Conservation (phyloP, 352 stramenopile species). For the Phytophthora brassicae region DNA sequence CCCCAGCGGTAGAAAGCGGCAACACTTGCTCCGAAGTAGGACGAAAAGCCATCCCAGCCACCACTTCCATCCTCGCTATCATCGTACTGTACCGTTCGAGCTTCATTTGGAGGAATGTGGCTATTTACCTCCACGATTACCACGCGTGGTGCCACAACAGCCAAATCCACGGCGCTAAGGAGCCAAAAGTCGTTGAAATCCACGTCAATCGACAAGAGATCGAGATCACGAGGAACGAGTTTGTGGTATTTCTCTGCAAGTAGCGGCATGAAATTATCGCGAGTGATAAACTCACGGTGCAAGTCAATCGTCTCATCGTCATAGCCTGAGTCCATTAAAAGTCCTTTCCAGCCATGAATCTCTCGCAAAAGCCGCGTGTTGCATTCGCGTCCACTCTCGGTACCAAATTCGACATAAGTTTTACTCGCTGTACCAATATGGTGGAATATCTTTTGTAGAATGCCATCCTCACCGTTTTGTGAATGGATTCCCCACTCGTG, state of each 20-base stretch:
- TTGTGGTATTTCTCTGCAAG: slow-evolving; percentile 39
- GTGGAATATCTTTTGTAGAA: slow-evolving; percentile 61
- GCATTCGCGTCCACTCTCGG: slow-evolving; percentile 53
- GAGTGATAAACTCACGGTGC: slow-evolving; percentile 58
- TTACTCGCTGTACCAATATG: slow-evolving; percentile 39
- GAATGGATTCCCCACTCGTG: slow-evolving; percentile 69
- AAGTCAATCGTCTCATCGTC: slow-evolving; percentile 51
- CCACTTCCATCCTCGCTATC: slow-evolving; percentile 26
- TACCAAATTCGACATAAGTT: slow-evolving; percentile 72
- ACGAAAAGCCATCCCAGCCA: slow-evolving; percentile 48
- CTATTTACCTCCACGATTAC: slow-evolving; percentile 68
- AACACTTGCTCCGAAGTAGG: slow-evolving; percentile 68
- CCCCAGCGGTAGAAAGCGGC: slow-evolving; percentile 52
- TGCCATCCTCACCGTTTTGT: slow-evolving; percentile 74
- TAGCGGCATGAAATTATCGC: slow-evolving; percentile 62
- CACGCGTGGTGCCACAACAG: slow-evolving; percentile 48
- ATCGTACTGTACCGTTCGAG: slow-evolving; percentile 50
- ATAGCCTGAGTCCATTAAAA: slow-evolving; percentile 62
- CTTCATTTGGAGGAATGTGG: slow-evolving; percentile 49
- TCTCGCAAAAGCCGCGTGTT: slow-evolving; percentile 65
- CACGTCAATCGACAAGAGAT: slow-evolving; percentile 71
- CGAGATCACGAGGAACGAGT: slow-evolving; percentile 45
- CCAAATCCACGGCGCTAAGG: slow-evolving; percentile 49
- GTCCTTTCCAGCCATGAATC: slow-evolving; percentile 45
- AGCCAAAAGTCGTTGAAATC: slow-evolving; percentile 84